Conservation (phyloP, 73 alveolate genomes). For the Halteria grandinella region DNA sequence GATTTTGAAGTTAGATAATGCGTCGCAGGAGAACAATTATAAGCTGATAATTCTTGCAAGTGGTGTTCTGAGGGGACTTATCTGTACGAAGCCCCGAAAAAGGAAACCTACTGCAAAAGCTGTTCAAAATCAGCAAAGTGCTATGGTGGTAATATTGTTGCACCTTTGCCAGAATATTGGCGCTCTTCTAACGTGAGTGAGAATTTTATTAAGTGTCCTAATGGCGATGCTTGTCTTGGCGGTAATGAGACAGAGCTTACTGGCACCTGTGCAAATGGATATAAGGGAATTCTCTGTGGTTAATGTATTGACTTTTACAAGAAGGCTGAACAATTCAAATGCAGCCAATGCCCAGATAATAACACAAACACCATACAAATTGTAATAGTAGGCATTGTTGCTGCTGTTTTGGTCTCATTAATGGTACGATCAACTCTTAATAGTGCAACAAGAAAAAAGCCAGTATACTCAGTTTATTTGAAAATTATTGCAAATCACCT, state of each 20-base stretch:
- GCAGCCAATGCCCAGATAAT: slow-evolving; percentile 54
- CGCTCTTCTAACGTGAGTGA: slow-evolving; percentile 11
- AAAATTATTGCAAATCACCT: slow-evolving; percentile 61
- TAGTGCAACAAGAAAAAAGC: slow-evolving; percentile 43
- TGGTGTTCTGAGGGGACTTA: slow-evolving; percentile 40
- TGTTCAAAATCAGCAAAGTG: slow-evolving; percentile 48
- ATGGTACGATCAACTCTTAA: slow-evolving; percentile 48
- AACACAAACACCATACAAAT: too few species aligned
- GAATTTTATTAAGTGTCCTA: slow-evolving; percentile 43
- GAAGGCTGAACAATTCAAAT: neutral
- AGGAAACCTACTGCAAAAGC: neutral
- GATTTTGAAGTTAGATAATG: slow-evolving; percentile 41
- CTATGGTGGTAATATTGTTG: slow-evolving; percentile 47
- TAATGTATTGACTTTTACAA: slow-evolving; percentile 33
- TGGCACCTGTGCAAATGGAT: slow-evolving; percentile 56
- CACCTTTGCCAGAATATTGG: slow-evolving; percentile 60
- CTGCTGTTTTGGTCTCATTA: neutral
- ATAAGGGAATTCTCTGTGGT: slow-evolving; percentile 49
- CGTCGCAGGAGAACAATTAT: slow-evolving; percentile 58
- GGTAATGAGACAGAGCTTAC: slow-evolving; percentile 17
- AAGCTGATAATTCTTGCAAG: slow-evolving; percentile 22
- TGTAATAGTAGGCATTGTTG: neutral
- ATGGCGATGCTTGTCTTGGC: slow-evolving; percentile 16
- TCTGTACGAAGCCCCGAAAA: slow-evolving; percentile 25
- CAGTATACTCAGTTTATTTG: slow-evolving; percentile 57